phyloP scores from a whole-genome alignment of 2,329 filamentous ascomycete species.

The Cadophora gregata region DNA sequence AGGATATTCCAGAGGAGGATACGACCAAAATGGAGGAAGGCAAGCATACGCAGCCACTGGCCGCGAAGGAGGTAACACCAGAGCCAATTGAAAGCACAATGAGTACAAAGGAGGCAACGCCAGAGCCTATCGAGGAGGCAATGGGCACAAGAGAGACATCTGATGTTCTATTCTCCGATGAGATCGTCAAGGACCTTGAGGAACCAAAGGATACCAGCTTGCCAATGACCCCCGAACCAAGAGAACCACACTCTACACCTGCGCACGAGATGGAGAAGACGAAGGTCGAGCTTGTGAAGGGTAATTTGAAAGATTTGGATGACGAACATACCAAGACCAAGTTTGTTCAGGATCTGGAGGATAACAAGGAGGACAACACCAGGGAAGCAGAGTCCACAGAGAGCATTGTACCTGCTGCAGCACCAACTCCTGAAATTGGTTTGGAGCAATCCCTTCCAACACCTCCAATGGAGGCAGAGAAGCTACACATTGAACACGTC shows the following conservation, averaged over 20 bases:
- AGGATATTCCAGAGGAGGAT: slow-evolving; percentile 8
- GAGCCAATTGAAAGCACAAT: not conserved
- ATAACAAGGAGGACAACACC: not conserved
- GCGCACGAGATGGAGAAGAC: slow-evolving; percentile 12
- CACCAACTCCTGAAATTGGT: slow-evolving; percentile 10
- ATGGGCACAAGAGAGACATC: slow-evolving; percentile 27
- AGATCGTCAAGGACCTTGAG: slow-evolving; percentile 25
- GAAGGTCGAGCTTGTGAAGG: not conserved
- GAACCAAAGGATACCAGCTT: slow-evolving; percentile 1
- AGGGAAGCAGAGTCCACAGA: not conserved
- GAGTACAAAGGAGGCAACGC: not conserved
- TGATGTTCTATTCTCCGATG: slow-evolving; percentile 26
- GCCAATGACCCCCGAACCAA: slow-evolving; percentile 5
- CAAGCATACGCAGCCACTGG: not conserved
- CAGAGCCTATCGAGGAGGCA: slow-evolving; percentile 22
- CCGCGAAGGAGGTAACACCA: not conserved
- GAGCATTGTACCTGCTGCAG: not conserved
- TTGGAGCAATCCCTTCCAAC: slow-evolving; percentile 2
- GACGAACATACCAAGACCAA: not conserved
- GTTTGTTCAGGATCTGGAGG: not conserved
- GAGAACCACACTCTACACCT: slow-evolving; percentile 21
- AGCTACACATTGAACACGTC: slow-evolving; percentile 7
- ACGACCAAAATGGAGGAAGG: not conserved
- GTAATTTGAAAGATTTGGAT: not conserved
- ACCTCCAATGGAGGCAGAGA: not conserved